Conservation (phyloP, 257 asterid genomes). For the Capsicum baccatum region DNA sequence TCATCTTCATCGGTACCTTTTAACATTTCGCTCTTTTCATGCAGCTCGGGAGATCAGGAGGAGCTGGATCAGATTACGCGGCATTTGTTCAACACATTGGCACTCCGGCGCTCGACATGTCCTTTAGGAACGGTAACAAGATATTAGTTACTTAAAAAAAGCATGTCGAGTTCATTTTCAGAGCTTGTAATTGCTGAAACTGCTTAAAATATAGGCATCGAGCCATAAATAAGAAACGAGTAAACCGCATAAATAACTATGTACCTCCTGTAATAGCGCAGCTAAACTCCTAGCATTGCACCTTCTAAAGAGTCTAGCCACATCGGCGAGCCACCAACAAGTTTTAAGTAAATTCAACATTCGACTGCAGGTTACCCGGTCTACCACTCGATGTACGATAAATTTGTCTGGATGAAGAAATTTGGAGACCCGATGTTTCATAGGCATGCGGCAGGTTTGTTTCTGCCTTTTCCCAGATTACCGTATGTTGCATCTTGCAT, state of each 20-base stretch:
- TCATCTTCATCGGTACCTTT: background rate
- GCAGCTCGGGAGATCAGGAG: slow-evolving; percentile 84
- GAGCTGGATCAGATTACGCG: slow-evolving; percentile 76
- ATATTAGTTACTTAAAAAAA: background rate
- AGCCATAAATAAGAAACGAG: background rate
- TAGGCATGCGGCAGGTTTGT: slow-evolving; percentile 81
- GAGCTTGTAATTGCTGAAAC: background rate
- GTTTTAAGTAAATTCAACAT: slow-evolving; percentile 4
- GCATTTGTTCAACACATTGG: slow-evolving; percentile 89
- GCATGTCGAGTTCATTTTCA: background rate
- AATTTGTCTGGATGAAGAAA: slow-evolving; percentile 82
- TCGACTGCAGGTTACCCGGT: slow-evolving; percentile 73
- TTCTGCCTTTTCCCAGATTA: slow-evolving; percentile 9
- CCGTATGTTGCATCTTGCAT: background rate
- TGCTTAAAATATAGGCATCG: background rate
- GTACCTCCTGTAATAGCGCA: no score
- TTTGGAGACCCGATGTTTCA: slow-evolving; percentile 86
- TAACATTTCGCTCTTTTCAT: background rate
- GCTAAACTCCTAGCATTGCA: no score
- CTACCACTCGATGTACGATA: slow-evolving; percentile 87
- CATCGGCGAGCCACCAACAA: no score
- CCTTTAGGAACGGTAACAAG: slow-evolving; percentile 62
- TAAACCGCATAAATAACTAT: background rate
- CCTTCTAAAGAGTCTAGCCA: no score
- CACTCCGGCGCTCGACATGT: slow-evolving; percentile 65